phyloP scores from a whole-genome alignment of 345 rosid species.

The Eucalyptus erythrocorys region DNA sequence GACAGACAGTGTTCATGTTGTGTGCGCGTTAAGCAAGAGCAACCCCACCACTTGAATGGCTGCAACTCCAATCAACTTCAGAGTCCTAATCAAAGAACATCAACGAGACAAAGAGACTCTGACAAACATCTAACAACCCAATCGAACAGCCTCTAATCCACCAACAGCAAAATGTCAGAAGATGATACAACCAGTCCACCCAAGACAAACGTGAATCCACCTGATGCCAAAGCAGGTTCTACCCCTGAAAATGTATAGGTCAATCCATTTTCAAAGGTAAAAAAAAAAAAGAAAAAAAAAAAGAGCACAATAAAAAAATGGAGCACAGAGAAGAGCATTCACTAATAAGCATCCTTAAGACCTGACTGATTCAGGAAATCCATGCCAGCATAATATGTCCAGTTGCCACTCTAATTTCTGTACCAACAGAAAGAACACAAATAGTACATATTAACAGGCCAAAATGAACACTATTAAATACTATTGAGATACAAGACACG shows the following conservation, averaged over 20 bases:
- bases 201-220: background rate
- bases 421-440: background rate
- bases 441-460: background rate
- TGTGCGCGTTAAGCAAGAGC: background rate
- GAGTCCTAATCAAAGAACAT: background rate
- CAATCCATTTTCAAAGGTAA: background rate
- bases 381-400: background rate
- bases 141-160: background rate
- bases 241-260: background rate
- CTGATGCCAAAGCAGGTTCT: background rate
- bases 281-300: background rate
- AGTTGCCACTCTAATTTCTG: background rate
- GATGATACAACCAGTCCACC: background rate
- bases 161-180: background rate
- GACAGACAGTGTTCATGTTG: background rate
- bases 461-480: background rate
- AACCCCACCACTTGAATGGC: background rate
- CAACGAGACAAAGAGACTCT: background rate
- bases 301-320: background rate
- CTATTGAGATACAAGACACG: background rate
- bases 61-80: background rate
- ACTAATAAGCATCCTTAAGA: background rate
- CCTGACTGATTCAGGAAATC: background rate
- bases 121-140: background rate
- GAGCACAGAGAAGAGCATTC: background rate